These are phyloP conservation scores for Apiospora sp. DNA, from an alignment of 2,329 filamentous ascomycete species.

Conservation along the genomic window DNA sequence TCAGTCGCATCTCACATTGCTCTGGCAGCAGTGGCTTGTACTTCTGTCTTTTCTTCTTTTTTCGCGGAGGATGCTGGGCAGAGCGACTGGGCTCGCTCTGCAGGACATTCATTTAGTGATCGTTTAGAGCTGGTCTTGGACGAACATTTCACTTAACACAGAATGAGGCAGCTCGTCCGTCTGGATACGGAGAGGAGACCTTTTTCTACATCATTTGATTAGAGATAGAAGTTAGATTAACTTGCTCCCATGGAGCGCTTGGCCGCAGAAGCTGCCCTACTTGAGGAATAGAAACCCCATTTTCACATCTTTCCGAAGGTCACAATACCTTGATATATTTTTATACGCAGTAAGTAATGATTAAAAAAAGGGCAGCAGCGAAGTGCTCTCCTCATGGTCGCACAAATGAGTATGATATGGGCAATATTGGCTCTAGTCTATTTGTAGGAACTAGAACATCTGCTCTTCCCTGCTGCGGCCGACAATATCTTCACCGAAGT, in stretches of 20 bases:
- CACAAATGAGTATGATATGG: neutral
- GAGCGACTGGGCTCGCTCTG: slow-evolving; percentile 32
- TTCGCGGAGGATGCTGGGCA: slow-evolving; percentile 29
- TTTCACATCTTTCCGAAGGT: neutral
- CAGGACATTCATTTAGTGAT: slow-evolving; percentile 23
- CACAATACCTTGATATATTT: neutral
- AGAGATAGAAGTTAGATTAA: slow-evolving; percentile 28
- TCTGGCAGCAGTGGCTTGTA: slow-evolving; percentile 35
- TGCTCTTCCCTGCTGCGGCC: neutral
- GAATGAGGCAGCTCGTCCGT: slow-evolving; percentile 28
- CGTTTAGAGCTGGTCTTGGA: slow-evolving; percentile 24
- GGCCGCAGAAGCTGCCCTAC: neutral
- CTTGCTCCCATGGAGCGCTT: neutral
- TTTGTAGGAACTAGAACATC: neutral
- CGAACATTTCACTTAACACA: slow-evolving; percentile 20
- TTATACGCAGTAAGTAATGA: neutral
- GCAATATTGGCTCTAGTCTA: neutral
- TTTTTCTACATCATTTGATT: slow-evolving; percentile 21
- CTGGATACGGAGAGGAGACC: slow-evolving; percentile 30
- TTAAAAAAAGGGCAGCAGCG: neutral
- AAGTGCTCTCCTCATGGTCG: neutral
- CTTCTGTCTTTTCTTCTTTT: slow-evolving; percentile 25
- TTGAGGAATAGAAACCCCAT: neutral
- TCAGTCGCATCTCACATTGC: slow-evolving; percentile 31
- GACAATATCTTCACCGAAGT: neutral